These are phyloP conservation scores for Suillus weaverae DNA, from an alignment of 768 basidiomycete species.

Conservation along the genomic window DNA sequence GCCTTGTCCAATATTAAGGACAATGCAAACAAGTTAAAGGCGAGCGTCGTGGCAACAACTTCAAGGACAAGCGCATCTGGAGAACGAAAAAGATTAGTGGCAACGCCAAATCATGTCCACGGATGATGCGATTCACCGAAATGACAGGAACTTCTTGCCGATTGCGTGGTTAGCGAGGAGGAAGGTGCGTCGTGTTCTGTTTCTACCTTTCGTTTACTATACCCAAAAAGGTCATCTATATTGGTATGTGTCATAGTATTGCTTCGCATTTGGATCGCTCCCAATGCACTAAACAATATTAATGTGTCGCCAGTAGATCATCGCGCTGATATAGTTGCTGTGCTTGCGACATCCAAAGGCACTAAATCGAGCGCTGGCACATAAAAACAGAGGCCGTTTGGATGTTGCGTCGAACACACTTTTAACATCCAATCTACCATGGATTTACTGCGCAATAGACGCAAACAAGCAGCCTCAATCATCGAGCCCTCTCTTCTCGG, in stretches of 20 bases:
- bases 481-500: not conserved
- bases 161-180: no score
- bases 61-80: no score
- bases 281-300: not conserved
- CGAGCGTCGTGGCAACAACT: no score
- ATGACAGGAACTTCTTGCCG: no score
- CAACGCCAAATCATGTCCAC: no score
- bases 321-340: not conserved
- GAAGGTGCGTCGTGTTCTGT: no score
- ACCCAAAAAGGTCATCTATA: not conserved
- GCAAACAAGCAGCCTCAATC: not conserved
- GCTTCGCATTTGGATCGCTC: not conserved
- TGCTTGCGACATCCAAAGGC: not conserved
- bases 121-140: no score
- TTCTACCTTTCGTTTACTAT: no score
- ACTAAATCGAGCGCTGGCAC: not conserved
- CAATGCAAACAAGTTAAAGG: no score
- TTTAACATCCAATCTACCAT: not conserved
- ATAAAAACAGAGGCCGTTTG: not conserved
- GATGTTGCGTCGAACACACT: not conserved
- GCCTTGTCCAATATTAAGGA: no score
- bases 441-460: not conserved
- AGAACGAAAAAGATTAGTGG: no score
- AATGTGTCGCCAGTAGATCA: not conserved
- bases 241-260: not conserved